These are phyloP conservation scores for Oleoguttula mirabilis DNA, from an alignment of 495 filamentous ascomycete species.

Conservation along the genomic window DNA sequence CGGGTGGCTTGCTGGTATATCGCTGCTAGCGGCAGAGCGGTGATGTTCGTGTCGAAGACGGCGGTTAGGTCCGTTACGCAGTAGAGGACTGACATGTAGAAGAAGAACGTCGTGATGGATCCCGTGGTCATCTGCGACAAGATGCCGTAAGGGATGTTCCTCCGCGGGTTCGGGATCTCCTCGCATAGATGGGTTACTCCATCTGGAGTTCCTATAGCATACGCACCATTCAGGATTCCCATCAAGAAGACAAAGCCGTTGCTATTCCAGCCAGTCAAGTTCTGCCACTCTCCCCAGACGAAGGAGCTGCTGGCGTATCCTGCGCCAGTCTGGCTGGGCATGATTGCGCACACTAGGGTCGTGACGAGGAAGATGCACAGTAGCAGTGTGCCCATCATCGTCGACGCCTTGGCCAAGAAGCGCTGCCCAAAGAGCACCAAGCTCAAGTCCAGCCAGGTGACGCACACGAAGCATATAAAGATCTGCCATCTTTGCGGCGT, in stretches of 20 bases:
- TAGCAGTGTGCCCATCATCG: conserved; percentile 54
- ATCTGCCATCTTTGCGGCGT: conserved; percentile 57
- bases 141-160: conserved; percentile 17
- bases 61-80: conserved; percentile 50
- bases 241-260: conserved; percentile 65
- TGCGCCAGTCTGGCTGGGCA: conserved; percentile 42
- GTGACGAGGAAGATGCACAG: conserved; percentile 57
- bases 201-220: conserved; percentile 61
- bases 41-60: conserved; percentile 35
- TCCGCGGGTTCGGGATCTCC: conserved; percentile 48
- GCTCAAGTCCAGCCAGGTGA: conserved; percentile 51
- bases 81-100: conserved; percentile 62
- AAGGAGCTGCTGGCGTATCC: conserved; percentile 25
- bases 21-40: conserved; percentile 40
- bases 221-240: conserved; percentile 80
- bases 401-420: conserved; percentile 50
- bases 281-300: conserved; percentile 31
- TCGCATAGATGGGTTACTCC: conserved; percentile 61
- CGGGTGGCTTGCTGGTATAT: conserved; percentile 70
- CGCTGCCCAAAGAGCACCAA: conserved; percentile 59
- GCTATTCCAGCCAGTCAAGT: conserved; percentile 55
- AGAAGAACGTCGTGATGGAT: conserved; percentile 56
- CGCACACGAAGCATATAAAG: conserved; percentile 55
- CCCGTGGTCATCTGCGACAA: conserved; percentile 35
- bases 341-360: conserved; percentile 59